Conservation (phyloP, 2,329 filamentous ascomycete genomes). For the Pyrenophora teres region DNA sequence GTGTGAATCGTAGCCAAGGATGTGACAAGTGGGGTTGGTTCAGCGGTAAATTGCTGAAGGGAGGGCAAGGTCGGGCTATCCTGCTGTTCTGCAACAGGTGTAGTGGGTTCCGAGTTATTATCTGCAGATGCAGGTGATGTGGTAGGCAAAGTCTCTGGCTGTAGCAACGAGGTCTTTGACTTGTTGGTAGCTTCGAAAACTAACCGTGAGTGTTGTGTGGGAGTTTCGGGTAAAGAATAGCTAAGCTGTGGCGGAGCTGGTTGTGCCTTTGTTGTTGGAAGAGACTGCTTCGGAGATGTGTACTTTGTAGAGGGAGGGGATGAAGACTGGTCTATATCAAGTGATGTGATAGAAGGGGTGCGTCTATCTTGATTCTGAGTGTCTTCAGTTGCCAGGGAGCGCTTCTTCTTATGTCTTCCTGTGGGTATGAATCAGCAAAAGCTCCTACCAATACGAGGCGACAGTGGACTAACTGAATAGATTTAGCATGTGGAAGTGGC, state of each 20-base stretch:
- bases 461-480: slow-evolving; percentile 21
- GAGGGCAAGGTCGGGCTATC: neutral
- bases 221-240: slow-evolving; percentile 1
- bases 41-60: slow-evolving; percentile 5
- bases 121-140: neutral
- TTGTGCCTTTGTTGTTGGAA: slow-evolving; percentile 1
- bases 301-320: neutral
- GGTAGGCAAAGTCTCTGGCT: neutral
- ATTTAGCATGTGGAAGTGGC: slow-evolving; percentile 27
- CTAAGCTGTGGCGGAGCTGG: slow-evolving; percentile 6
- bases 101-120: neutral
- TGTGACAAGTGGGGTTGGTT: slow-evolving; percentile 7
- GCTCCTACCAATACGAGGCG: neutral
- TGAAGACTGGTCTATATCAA: slow-evolving; percentile 7
- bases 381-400: slow-evolving; percentile 13
- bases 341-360: slow-evolving; percentile 13
- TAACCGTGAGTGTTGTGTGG: neutral
- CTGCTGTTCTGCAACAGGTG: neutral
- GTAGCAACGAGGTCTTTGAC: slow-evolving; percentile 1
- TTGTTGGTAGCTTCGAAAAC: neutral
- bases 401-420: slow-evolving; percentile 26
- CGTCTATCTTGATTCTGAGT: slow-evolving; percentile 6
- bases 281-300: slow-evolving; percentile 1
- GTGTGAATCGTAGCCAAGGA: slow-evolving; percentile 10
- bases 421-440: slow-evolving; percentile 5